These are phyloP conservation scores for Malus hybrid DNA, from an alignment of 331 rosid genomes.

Conservation along the genomic window DNA sequence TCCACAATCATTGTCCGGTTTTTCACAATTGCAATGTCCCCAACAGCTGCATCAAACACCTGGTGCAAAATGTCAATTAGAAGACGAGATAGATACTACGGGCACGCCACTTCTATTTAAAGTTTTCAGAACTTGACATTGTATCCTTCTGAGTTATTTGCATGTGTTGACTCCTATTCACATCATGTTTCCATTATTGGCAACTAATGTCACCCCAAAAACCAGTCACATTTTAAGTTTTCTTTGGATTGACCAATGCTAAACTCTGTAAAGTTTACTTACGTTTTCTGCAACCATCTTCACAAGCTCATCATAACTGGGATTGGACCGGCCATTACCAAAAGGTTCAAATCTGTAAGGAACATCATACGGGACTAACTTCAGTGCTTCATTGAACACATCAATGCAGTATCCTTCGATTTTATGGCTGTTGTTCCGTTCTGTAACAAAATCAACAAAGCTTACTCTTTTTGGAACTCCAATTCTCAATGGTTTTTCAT, in stretches of 20 bases:
- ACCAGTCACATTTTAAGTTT: slow-evolving; percentile 5
- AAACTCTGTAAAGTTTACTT: slow-evolving; percentile 19
- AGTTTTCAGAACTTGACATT: background rate
- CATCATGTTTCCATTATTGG: slow-evolving; percentile 6
- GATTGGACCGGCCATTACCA: slow-evolving; percentile 71
- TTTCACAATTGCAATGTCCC: slow-evolving; percentile 85
- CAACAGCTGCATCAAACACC: slow-evolving; percentile 87
- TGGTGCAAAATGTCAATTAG: slow-evolving; percentile 31
- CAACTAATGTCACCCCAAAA: slow-evolving; percentile 1
- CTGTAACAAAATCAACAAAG: slow-evolving; percentile 77
- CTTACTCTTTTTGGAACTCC: slow-evolving; percentile 85
- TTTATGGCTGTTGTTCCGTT: slow-evolving; percentile 22
- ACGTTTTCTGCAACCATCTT: slow-evolving; percentile 52
- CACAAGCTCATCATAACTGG: slow-evolving; percentile 60
- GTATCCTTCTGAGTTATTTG: background rate
- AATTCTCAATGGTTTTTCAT: slow-evolving; percentile 66
- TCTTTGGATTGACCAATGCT: background rate
- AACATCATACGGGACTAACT: slow-evolving; percentile 63
- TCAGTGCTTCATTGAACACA: slow-evolving; percentile 53
- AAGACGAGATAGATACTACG: background rate
- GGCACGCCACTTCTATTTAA: background rate
- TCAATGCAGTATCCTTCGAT: slow-evolving; percentile 74
- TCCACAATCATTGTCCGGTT: slow-evolving; percentile 75
- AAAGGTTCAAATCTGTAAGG: slow-evolving; percentile 62
- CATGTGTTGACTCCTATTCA: slow-evolving; percentile 5